phyloP scores from a whole-genome alignment of 345 rosid genomes.

The Lenwebbia sp. region DNA sequence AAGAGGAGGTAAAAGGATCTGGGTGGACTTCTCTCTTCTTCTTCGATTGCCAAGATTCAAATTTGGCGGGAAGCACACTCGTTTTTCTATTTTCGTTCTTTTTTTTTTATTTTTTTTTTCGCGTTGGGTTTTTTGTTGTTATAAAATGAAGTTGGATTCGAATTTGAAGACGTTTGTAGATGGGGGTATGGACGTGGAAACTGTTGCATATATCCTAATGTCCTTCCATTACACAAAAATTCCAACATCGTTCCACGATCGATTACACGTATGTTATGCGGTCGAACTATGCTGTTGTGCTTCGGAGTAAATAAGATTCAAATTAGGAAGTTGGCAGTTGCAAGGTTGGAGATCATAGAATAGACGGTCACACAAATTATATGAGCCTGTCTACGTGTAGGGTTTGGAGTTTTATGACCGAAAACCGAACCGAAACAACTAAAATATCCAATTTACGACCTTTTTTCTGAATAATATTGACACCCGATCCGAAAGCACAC shows the following conservation, averaged over 20 bases:
- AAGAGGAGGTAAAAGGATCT: slow-evolving; percentile 44
- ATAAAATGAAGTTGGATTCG: not conserved
- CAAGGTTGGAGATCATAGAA: no score
- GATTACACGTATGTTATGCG: not conserved
- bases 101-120: not conserved
- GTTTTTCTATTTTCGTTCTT: not conserved
- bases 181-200: not conserved
- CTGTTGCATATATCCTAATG: not conserved
- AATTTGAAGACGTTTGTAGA: not conserved
- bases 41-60: not conserved
- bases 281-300: not conserved
- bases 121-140: not conserved
- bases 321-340: no score
- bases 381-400: not conserved
- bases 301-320: not conserved
- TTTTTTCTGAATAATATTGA: not conserved
- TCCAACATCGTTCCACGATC: not conserved
- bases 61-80: not conserved
- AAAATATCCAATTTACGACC: not conserved
- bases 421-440: not conserved
- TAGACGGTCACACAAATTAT: no score
- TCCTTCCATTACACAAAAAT: not conserved
- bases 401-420: not conserved
- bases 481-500: not conserved
- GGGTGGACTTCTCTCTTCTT: not conserved